Conservation (phyloP, 495 filamentous ascomycete species). For the Xylaria sp. region DNA sequence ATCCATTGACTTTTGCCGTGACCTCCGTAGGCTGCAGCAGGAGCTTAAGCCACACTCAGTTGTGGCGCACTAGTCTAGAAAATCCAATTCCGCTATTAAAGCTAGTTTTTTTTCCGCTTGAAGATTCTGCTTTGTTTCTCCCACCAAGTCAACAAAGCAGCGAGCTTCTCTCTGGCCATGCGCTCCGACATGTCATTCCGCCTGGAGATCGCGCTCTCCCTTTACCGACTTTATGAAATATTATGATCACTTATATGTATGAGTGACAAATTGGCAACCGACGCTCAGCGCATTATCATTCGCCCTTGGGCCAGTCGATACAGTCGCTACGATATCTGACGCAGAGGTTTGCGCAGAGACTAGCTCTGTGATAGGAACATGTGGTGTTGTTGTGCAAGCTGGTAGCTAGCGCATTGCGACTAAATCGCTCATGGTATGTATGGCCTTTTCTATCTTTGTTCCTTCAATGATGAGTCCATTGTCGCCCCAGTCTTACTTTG, state of each 20-base stretch:
- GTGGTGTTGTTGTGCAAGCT: neutral
- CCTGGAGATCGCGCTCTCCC: neutral
- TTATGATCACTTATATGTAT: neutral
- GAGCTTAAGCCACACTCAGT: conserved; percentile 10
- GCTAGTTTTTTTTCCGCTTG: conserved; percentile 40
- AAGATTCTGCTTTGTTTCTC: conserved; percentile 36
- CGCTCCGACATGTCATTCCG: neutral
- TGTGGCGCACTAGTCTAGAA: conserved; percentile 13
- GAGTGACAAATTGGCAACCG: neutral
- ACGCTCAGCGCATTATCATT: neutral
- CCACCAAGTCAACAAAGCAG: conserved; percentile 36
- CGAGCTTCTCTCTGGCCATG: conserved; percentile 14
- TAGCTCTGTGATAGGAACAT: neutral
- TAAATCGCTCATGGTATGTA: conserved; percentile 40
- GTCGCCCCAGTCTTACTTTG: conserved; percentile 93
- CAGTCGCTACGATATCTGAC: neutral
- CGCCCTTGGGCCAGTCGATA: neutral
- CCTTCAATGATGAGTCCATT: conserved; percentile 78
- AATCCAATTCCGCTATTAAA: conserved; percentile 30
- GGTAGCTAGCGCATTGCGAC: neutral
- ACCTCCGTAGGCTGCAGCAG: conserved; percentile 1
- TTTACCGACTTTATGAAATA: neutral
- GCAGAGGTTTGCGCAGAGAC: neutral
- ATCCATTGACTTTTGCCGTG: too few species aligned
- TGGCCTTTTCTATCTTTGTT: conserved; percentile 32